Base-by-base conservation (phyloP, 1,139 yeast genomes). In the Yamadazyma oceani region DNA sequence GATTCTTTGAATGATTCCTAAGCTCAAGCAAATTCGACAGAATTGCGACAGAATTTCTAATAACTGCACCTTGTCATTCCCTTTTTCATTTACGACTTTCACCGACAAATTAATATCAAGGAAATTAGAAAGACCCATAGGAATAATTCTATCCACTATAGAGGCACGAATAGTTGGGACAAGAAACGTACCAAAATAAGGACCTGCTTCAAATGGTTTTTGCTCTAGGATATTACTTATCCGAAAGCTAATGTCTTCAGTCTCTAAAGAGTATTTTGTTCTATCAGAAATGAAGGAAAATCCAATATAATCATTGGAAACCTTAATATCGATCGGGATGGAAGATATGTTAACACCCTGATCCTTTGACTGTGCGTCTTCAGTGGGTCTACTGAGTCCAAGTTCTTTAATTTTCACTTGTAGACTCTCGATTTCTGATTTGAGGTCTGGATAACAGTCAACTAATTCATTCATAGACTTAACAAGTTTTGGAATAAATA, bases 41-140 rank as follows among this genome's bases (percentile, higher is more conserved):
- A 73, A 73, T 13, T 77, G 73, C 1, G 86, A 79, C 42, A 74
- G 80, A 2, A 83, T 54, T 45, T 82, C 85, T 7, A 83, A 58
- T 0, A 78, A 64, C 42, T 73, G 77, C 8, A 39, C 41, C 12
- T 46, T 36, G 0, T 54, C 48, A 1, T 45, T 40, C 3, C 55
- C 54, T 2, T 53, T 57, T 32, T 62, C 69, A 37, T 71, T 67
- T 15, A 62, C 52, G 1, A 78, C 54, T 40, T 67, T 69, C 4
- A 72, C 39, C 0, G 59, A 54, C 21, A 70, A 38, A 40, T 69
- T 66, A 13, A 73, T 46, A 45, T 75, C 80, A 32, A 75, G 40
- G 2, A 75, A 41, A 12, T 70, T 75, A 0, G 85, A 74, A n/a
- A 71, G 52, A 0, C 69, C 69, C 16, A 63, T 58, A 0, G 74